Evolutionary conservation across 768 basidiomycete genomes (phyloP).

Genomic region (Peribolospora baueri): DNA sequence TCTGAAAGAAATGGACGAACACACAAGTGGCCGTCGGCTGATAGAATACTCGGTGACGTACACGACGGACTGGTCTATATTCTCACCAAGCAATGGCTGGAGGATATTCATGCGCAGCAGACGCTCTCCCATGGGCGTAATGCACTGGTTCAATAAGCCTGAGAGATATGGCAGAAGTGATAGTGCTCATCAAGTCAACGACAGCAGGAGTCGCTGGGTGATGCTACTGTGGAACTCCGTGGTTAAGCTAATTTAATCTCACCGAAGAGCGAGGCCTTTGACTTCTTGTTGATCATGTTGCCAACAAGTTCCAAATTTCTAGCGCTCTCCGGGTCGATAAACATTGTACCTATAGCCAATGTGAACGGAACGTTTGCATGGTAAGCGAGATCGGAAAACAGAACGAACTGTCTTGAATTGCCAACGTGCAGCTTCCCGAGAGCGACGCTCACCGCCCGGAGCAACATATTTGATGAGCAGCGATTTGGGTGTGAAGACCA

Average conservation of each 20-base stretch:
- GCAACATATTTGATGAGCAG: conserved; percentile 50
- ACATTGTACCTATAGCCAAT: conserved; percentile 47
- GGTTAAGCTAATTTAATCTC: not conserved
- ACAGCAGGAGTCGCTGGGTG: conserved; percentile 29
- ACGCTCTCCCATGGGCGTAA: conserved; percentile 69
- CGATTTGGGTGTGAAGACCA: conserved; percentile 40
- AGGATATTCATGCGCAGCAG: conserved; percentile 56
- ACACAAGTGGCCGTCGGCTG: not conserved
- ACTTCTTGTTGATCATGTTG: conserved; percentile 34
- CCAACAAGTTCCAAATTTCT: conserved; percentile 69
- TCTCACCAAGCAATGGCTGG: conserved; percentile 47
- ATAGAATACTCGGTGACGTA: too few species aligned
- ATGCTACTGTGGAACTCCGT: not conserved
- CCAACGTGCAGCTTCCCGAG: too few species aligned
- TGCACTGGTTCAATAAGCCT: conserved; percentile 40
- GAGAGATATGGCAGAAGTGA: conserved; percentile 8
- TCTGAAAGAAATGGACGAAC: conserved; percentile 2
- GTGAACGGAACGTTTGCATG: not conserved
- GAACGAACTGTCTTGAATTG: too few species aligned
- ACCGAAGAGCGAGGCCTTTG: not conserved
- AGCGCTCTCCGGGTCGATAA: conserved; percentile 75
- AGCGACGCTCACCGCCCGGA: conserved; percentile 29
- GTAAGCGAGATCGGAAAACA: too few species aligned
- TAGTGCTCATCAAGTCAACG: not conserved
- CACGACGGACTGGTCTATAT: not conserved